A percentile compares a stretch with the other conserved stretches of the same genome.
phyloP scores from a whole-genome alignment of 1,139 yeast species.

The Blastobotrys ciferrii region DNA sequence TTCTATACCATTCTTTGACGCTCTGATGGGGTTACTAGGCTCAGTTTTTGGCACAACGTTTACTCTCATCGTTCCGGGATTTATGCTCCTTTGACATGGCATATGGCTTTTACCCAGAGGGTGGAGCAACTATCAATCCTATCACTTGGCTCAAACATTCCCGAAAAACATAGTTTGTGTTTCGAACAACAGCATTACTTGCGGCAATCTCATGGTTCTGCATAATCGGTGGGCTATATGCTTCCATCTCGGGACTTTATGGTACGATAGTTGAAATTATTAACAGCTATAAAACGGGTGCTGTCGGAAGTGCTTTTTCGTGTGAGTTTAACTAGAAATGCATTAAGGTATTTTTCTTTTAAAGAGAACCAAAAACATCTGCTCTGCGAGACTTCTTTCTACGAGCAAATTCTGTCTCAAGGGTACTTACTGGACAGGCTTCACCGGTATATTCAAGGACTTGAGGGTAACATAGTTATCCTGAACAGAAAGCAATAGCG shows the following conservation, averaged over 20 bases:
- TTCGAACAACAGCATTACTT: no score
- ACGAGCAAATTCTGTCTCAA: no score
- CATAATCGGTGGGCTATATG: conserved; percentile 11
- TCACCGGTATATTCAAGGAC: no score
- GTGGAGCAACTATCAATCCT: background rate
- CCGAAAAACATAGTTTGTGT: conserved; percentile 4
- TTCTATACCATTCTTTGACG: conserved; percentile 62
- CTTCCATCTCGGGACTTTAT: conserved; percentile 13
- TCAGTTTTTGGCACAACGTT: conserved; percentile 42
- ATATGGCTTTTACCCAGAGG: background rate
- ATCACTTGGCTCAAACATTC: conserved; percentile 8
- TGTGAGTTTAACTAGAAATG: no score
- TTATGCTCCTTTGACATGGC: conserved; percentile 12
- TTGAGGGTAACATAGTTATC: no score
- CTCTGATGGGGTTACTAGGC: conserved; percentile 55
- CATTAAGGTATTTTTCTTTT: no score
- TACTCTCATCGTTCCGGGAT: conserved; percentile 12
- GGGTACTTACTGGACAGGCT: no score
- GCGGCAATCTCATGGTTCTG: conserved; percentile 14
- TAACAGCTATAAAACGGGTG: conserved; percentile 7
- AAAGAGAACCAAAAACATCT: no score
- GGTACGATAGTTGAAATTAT: conserved; percentile 10
- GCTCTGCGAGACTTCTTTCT: no score
- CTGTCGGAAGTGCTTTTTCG: conserved; percentile 11
- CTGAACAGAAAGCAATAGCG: no score